phyloP scores from a whole-genome alignment of 2,329 filamentous ascomycete genomes.

The Tolypocladium ovalisporum region DNA sequence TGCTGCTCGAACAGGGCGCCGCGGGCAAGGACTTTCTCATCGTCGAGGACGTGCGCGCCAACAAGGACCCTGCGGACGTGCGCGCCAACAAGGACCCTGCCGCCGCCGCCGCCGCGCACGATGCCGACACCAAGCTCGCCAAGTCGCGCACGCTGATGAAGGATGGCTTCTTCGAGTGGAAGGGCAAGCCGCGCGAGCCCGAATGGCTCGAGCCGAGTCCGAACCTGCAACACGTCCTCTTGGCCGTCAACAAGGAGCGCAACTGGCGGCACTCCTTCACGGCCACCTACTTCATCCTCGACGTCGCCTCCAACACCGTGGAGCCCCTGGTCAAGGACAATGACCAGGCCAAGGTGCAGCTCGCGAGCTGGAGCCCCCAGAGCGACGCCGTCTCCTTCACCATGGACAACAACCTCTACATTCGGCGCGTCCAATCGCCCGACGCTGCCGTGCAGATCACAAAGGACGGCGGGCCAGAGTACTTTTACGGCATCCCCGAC shows the following conservation, averaged over 20 bases:
- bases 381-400: constrained; percentile 87
- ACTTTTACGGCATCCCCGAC: constrained; percentile 93
- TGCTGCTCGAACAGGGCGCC: constrained; percentile 64
- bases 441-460: constrained; percentile 63
- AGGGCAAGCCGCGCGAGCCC: constrained; percentile 44
- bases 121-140: constrained; percentile 19
- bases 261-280: constrained; percentile 89
- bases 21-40: constrained; percentile 63
- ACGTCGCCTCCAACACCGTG: constrained; percentile 69
- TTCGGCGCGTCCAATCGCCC: constrained; percentile 44
- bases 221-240: constrained; percentile 74
- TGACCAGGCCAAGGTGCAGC: constrained; percentile 57
- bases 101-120: constrained; percentile 24
- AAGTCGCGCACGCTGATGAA: constrained; percentile 67
- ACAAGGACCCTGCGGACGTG: constrained; percentile 45
- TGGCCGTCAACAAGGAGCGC: constrained; percentile 59
- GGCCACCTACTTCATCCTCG: constrained; percentile 82
- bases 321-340: constrained; percentile 67
- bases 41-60: constrained; percentile 69
- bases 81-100: constrained; percentile 29
- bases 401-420: constrained; percentile 77
- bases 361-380: constrained; percentile 81
- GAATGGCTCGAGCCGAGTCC: constrained; percentile 62
- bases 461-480: constrained; percentile 71
- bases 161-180: constrained; percentile 48